Conservation (phyloP, 2,329 filamentous ascomycete species). For the Colletotrichum godetiae region DNA sequence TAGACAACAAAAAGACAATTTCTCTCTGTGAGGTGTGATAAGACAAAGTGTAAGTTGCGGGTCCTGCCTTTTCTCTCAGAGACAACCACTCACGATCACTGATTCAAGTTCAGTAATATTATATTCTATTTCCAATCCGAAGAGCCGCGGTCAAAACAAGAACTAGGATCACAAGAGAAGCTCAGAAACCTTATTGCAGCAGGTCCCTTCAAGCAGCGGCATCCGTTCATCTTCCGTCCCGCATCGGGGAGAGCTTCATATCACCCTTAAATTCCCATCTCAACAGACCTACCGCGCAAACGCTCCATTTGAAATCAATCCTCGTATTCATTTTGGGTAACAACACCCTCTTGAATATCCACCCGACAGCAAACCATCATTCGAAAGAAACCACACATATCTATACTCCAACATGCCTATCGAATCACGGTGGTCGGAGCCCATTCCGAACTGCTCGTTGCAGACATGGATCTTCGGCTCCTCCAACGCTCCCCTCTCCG, state of each 20-base stretch:
- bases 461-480: conserved; percentile 68
- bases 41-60: background rate
- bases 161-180: conserved; percentile 2
- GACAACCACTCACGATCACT: background rate
- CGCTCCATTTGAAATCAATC: no score
- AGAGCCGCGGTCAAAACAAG: background rate
- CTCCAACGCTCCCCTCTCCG: conserved; percentile 53
- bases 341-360: background rate
- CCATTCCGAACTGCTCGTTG: conserved; percentile 60
- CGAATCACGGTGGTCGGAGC: conserved; percentile 56
- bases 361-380: background rate
- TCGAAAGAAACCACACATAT: background rate
- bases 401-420: conserved; percentile 53
- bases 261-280: no score
- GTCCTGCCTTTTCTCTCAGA: background rate
- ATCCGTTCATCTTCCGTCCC: background rate
- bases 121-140: background rate
- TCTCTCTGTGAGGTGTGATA: background rate
- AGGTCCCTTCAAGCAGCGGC: background rate
- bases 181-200: conserved; percentile 10
- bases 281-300: no score
- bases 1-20: background rate
- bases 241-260: background rate
- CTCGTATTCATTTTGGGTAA: background rate
- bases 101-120: conserved; percentile 5